Base-by-base conservation (phyloP, 176 grass and related monocot species). In the Triticum dicoccoides region DNA sequence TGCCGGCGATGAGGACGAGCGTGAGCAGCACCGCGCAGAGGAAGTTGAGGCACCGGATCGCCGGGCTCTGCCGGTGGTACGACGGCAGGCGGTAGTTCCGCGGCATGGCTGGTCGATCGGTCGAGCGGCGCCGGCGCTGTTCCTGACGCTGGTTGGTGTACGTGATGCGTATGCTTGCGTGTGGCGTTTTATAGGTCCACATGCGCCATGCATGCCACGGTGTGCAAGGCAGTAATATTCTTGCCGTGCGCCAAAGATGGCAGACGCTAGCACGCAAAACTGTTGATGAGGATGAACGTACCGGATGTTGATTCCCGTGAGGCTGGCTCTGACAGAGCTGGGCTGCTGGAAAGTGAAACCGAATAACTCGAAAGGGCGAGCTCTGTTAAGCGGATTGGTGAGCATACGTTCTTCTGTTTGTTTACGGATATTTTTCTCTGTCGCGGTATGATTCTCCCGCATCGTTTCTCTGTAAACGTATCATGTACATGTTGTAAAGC, bases 11-110 rank as follows among this genome's bases (percentile, higher is more conserved):
- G 66, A 98, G 65, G 32, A 98, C 4, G n/a, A 98, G 45, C 15
- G 42, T 62, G 8, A 98, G 91, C 13, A 98, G 24, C 59, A 94
- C 37, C 8, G 81, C 86, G 83, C 91, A 94, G 42, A 94, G 10
- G 91, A 91, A 89, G 78, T 85, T 91, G 44, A 86, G 14, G 47
- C 88, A 86, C 78, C 91, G 86, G 45, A 37, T 70, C 11, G 35
- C 88, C 61, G 90, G 86, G 64, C 44, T 92, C 56, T 89, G 73
- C 70, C n/a, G 23, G 35, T 44, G 1, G 88, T 87, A 80, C 66
- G 21, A 11, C 61, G 89, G 61, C 21, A 75, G 67, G 8, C 80
- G 9, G 67, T 67, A 74, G 27, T 18, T 9, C 47, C 47, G 25
- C 27, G 33, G 58, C 80, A 80, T 86, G 29, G 87, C 34, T 63